phyloP scores from a whole-genome alignment of 345 rosid species.

The Hirschfeldia incana region DNA sequence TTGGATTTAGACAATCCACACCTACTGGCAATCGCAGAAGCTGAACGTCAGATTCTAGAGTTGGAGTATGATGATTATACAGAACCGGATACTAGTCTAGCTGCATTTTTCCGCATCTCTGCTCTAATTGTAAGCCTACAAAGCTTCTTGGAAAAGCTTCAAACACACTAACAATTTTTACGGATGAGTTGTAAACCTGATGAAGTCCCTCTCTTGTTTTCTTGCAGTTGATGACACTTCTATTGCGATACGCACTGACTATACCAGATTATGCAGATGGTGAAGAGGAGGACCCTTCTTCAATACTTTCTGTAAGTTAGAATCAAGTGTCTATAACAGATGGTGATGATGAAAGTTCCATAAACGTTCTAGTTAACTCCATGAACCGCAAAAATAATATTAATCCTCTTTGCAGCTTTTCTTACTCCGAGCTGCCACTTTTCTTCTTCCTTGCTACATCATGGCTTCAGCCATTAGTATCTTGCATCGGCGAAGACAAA shows the following conservation, averaged over 20 bases:
- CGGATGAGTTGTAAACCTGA: slow-evolving; percentile 17
- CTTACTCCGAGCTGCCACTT: slow-evolving; percentile 70
- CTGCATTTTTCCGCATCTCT: slow-evolving; percentile 91
- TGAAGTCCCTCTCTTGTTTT: not conserved
- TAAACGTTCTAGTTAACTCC: not conserved
- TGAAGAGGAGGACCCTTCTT: slow-evolving; percentile 66
- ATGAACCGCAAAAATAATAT: not conserved
- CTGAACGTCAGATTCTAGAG: slow-evolving; percentile 85
- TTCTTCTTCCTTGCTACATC: slow-evolving; percentile 95
- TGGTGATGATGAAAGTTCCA: not conserved
- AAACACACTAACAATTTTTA: slow-evolving; percentile 42
- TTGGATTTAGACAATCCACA: slow-evolving; percentile 80
- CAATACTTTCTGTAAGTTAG: slow-evolving; percentile 76
- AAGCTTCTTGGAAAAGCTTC: not conserved
- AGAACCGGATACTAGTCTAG: slow-evolving; percentile 74
- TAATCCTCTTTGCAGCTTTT: slow-evolving; percentile 58
- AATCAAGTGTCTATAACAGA: slow-evolving; percentile 9
- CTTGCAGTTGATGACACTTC: slow-evolving; percentile 79
- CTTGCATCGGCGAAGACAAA: slow-evolving; percentile 82
- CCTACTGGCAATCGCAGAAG: slow-evolving; percentile 87
- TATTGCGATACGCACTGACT: slow-evolving; percentile 74
- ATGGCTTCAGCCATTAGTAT: slow-evolving; percentile 98
- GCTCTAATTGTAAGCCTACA: slow-evolving; percentile 64
- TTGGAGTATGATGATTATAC: slow-evolving; percentile 84
- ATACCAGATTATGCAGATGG: slow-evolving; percentile 65